Percentiles rank a stretch among this genome's conserved stretches.
These are phyloP conservation scores for Kazachstania psychrophila DNA, from an alignment of 805 yeast genomes.

Conservation along the genomic window DNA sequence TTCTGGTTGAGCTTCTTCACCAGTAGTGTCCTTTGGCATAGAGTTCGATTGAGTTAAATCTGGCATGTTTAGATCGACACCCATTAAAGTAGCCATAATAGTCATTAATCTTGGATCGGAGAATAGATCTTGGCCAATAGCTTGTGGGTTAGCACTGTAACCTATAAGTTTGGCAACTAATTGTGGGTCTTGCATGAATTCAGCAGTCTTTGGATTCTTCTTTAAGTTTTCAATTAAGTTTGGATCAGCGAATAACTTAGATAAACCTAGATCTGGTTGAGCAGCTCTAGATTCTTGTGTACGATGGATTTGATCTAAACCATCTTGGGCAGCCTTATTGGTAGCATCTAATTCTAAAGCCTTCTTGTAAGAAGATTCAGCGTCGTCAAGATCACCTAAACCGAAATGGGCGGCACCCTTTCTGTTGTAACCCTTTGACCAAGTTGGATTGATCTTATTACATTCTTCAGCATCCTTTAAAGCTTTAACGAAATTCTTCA, in stretches of 20 bases:
- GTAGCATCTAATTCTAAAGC: conserved; percentile 73
- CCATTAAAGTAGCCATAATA: conserved; percentile 75
- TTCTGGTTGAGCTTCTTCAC: conserved; percentile 22
- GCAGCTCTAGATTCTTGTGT: conserved; percentile 44
- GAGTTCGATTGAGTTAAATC: conserved; percentile 24
- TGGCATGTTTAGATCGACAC: conserved; percentile 58
- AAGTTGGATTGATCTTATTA: conserved; percentile 66
- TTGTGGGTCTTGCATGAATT: conserved; percentile 77
- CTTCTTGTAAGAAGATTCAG: conserved; percentile 60
- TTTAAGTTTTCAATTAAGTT: conserved; percentile 63
- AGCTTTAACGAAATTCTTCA: conserved; percentile 65
- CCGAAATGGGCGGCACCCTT: conserved; percentile 91
- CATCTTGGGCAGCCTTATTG: conserved; percentile 82
- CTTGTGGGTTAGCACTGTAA: conserved; percentile 63
- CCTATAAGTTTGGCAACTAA: conserved; percentile 56
- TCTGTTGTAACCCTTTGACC: conserved; percentile 95
- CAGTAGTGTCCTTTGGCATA: conserved; percentile 21
- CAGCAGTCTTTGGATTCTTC: conserved; percentile 79
- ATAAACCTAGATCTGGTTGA: conserved; percentile 66
- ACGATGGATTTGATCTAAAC: conserved; percentile 59
- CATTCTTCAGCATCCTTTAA: conserved; percentile 79
- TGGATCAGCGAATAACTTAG: conserved; percentile 73
- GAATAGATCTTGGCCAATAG: conserved; percentile 59
- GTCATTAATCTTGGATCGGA: conserved; percentile 83
- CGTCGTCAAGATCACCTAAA: conserved; percentile 67